Conservation (phyloP, 352 stramenopile genomes). For the Globisporangium paddicum region DNA sequence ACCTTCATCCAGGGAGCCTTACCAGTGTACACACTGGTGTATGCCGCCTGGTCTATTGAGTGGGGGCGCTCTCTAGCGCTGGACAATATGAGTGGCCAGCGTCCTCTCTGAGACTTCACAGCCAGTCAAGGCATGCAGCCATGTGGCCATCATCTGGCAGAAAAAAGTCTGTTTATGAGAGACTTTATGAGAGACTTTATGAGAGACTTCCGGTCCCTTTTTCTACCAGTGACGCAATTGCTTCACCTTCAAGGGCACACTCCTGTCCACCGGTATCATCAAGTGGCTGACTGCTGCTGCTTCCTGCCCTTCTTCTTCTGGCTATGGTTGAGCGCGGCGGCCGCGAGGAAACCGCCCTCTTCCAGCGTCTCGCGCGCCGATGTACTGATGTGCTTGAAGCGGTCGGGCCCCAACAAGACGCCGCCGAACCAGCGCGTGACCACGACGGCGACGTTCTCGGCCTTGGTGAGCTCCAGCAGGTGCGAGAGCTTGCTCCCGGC, state of each 20-base stretch:
- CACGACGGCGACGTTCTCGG: constrained; percentile 77
- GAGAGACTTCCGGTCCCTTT: constrained; percentile 12
- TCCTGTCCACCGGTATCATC: neutral
- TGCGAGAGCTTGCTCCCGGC: constrained; percentile 81
- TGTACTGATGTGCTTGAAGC: constrained; percentile 85
- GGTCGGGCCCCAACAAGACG: constrained; percentile 77
- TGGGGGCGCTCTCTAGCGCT: too few species aligned
- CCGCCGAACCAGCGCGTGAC: constrained; percentile 85
- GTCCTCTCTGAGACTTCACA: too few species aligned
- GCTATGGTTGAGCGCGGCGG: constrained; percentile 17
- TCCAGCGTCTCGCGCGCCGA: constrained; percentile 71
- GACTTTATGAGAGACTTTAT: constrained; percentile 10
- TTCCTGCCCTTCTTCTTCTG: constrained; percentile 54
- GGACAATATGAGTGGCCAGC: neutral
- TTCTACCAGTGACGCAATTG: constrained; percentile 5
- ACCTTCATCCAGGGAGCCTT: too few species aligned
- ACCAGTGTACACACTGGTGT: too few species aligned
- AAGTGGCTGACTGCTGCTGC: constrained; percentile 9
- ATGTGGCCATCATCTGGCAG: neutral
- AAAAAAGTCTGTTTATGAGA: constrained; percentile 1
- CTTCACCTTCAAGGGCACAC: neutral
- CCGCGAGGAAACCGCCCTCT: constrained; percentile 50
- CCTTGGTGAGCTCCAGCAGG: constrained; percentile 73
- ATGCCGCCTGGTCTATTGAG: too few species aligned
- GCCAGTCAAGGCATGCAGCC: too few species aligned